Percentiles rank a stretch among this genome's conserved stretches.
phyloP scores from a whole-genome alignment of 305 asterid genomes.

The Fraxinus floribunda region DNA sequence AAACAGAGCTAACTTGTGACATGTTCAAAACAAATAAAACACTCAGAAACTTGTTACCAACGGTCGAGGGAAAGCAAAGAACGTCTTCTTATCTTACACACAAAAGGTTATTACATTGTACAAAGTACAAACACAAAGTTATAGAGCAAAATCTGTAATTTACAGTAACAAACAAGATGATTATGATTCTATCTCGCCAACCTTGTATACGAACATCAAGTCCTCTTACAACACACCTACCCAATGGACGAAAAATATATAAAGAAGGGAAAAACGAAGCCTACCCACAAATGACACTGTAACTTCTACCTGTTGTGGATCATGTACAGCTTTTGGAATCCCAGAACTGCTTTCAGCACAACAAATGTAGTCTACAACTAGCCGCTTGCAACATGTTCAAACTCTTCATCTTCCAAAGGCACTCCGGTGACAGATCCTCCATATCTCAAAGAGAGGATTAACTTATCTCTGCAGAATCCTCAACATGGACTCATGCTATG shows the following conservation, averaged over 20 bases:
- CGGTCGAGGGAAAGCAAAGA: background rate
- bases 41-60: background rate
- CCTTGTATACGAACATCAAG: constrained; percentile 28
- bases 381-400: constrained; percentile 7
- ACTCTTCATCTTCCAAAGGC: constrained; percentile 22
- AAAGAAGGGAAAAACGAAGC: constrained; percentile 16
- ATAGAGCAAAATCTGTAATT: constrained; percentile 38
- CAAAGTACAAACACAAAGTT: constrained; percentile 20
- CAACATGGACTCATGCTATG: constrained; percentile 51
- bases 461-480: constrained; percentile 25
- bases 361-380: constrained; percentile 1
- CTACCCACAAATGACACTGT: constrained; percentile 23
- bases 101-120: constrained; percentile 28
- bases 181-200: constrained; percentile 27
- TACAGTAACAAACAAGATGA: constrained; percentile 36
- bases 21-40: background rate
- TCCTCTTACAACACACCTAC: constrained; percentile 34
- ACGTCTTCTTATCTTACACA: constrained; percentile 27
- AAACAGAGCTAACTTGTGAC: background rate
- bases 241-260: constrained; percentile 24
- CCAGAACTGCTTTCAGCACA: constrained; percentile 19
- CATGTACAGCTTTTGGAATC: constrained; percentile 23
- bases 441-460: constrained; percentile 22
- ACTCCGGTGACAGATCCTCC: constrained; percentile 28
- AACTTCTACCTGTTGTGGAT: constrained; percentile 24